Base-by-base conservation (phyloP, 495 filamentous ascomycete genomes). In the Penicillium crystallinum region DNA sequence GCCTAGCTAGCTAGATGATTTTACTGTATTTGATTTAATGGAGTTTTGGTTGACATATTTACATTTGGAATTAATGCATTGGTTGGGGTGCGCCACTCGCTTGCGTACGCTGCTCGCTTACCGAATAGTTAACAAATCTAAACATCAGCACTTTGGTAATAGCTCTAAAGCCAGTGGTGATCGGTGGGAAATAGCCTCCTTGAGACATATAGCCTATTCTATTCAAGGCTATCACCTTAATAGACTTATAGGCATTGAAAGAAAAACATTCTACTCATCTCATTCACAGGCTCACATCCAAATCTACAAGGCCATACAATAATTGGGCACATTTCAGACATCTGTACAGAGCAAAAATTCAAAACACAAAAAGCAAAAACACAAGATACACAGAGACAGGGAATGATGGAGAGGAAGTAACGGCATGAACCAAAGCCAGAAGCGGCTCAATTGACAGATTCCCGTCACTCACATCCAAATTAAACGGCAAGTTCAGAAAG, bases 301-400 rank as follows among this genome's bases (percentile, higher is more conserved):
- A 21, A 48, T 36, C 46, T 35, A 48, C 31, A 52, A 52, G 50
- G 41, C 41, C 50, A 45, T 23, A 21, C 57, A 14, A 30, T 11
- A 50, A 37, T 35, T 41, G 46, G 37, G 29, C 48, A 50, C 34
- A 42, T 8, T 42, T 41, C 48, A 64, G 61, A 68, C 64, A 66
- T 65, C 60, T 74, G 69, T 74, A 72, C 68, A 74, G 49, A 65
- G 22, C 59, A 55, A 31, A 39, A 45, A 48, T 39, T 59, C 6
- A 37, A 50, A 38, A 46, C 47, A 62, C 48, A 53, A 39, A 44
- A 54, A 22, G 17, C 45, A 50, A 17, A 54, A 41, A 14, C 36
- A 58, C 34, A 14, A 45, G 40, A 41, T 46, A 54, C 29, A 25
- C 41, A 56, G 47, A 55, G 43, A 57, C 45, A 57, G 31, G 35